Evolutionary conservation across 331 rosid species (phyloP), one percentile per base, ranked within the genome.

Genomic region (Malus hybrid): DNA sequence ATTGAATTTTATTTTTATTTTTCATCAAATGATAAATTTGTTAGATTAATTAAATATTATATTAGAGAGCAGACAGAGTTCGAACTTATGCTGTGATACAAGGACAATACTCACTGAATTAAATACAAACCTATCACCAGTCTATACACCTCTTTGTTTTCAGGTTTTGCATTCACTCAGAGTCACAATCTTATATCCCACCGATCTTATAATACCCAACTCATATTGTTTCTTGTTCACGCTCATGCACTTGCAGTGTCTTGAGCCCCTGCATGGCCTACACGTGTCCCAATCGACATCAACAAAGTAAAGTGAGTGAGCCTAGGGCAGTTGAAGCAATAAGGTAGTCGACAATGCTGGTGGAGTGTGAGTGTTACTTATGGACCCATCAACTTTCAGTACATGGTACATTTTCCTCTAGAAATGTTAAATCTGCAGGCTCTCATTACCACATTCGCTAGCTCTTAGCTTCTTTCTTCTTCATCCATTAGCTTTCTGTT

Each of bases 271-370:
- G 46, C 28, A 20, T 32, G 66, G 36, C 66, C 56, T 62, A 70
- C 78, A 72, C 77, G 77, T 75, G 78, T 68, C 78, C 76, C 69
- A 72, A 11, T 36, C 32, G 66, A 68, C 80, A 72, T 69, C 26
- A 71, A 62, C 76, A 53, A 16, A 5, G 1, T 63, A 2, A 74
- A 52, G 80, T n/a, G 16, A 82, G 76, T 3, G 79, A 78, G 83
- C 62, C 84, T 15, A 65, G 63, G 89, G 75, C 88, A 86, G 96
- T 86, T 89, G 90, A 74, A 60, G 80, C 57, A 75, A 75, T 84
- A 68, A 77, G 79, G 53, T 3, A 16, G 60, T 50, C 66, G 82
- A 74, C 61, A 19, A 28, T 69, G 18, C 7, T 10, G 80, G 77
- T 80, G 44, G 42, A 36, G 42, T 36, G 12, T 9, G 52, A 4